Evolutionary conservation across 495 filamentous ascomycete species (phyloP).

Genomic region (Immersiella caudata): DNA sequence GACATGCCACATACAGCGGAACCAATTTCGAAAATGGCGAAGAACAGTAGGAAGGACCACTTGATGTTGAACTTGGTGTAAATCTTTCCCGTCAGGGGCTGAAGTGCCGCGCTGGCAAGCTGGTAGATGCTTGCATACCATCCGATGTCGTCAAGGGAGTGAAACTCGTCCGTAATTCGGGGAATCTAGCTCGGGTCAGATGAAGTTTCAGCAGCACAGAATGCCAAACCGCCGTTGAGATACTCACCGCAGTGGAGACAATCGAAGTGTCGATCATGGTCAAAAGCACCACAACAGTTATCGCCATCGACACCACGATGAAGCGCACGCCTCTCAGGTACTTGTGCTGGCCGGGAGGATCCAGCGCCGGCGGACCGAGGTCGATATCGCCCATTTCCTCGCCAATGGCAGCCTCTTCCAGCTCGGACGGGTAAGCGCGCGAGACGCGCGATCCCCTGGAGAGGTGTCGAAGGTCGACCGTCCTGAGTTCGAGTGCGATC

Average conservation of each 20-base stretch:
- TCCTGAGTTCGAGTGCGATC: background rate
- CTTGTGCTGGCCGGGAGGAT: background rate
- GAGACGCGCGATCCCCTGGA: background rate
- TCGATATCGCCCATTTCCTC: background rate
- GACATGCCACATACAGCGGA: conserved; percentile 57
- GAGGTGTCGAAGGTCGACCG: background rate
- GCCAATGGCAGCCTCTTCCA: background rate
- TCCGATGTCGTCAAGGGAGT: conserved; percentile 49
- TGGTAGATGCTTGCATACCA: conserved; percentile 60
- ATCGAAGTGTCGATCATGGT: conserved; percentile 57
- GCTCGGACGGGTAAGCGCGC: background rate
- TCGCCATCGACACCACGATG: conserved; percentile 11
- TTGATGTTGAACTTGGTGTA: conserved; percentile 53
- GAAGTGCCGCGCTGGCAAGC: conserved; percentile 52
- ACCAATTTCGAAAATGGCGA: conserved; percentile 49
- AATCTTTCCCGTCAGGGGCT: conserved; percentile 56
- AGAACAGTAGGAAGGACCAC: conserved; percentile 44
- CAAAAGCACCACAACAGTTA: conserved; percentile 48
- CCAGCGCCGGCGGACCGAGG: background rate
- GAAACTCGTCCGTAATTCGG: conserved; percentile 51
- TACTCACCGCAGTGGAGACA: conserved; percentile 48
- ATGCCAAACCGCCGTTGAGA: background rate
- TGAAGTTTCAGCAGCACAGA: background rate
- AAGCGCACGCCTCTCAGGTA: conserved; percentile 23
- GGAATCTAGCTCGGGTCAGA: conserved; percentile 39